Percentiles rank a stretch among this genome's conserved stretches.
Conservation (phyloP, 2,329 filamentous ascomycete species). For the Cryphonectria parasitica region DNA sequence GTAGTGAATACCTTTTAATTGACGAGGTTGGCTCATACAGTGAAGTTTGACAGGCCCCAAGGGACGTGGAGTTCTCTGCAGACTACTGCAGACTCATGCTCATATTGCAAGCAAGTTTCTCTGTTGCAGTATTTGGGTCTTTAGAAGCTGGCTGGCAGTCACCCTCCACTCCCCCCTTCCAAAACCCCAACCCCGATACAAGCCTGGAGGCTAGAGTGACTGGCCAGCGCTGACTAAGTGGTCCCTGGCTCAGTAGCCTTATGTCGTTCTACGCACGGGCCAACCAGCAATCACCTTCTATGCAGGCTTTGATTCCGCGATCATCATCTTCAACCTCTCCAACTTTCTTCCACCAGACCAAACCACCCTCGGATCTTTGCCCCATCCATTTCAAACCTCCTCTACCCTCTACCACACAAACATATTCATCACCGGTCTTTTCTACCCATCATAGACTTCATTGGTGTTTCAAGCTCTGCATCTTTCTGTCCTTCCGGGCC, state of each 20-base stretch:
- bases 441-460: background rate
- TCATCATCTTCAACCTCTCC: slow-evolving; percentile 7
- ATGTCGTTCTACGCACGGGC: slow-evolving; percentile 3
- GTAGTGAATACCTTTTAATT: background rate
- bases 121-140: background rate
- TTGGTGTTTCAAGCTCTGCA: background rate
- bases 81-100: background rate
- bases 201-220: background rate
- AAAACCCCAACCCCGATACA: too few species aligned
- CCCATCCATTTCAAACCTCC: background rate
- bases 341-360: slow-evolving; percentile 8
- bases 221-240: slow-evolving; percentile 3
- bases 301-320: slow-evolving; percentile 19
- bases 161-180: too few species aligned
- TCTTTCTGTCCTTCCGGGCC: background rate
- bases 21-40: slow-evolving; percentile 5
- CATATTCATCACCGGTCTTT: background rate
- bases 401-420: background rate
- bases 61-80: background rate
- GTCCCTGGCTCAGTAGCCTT: background rate
- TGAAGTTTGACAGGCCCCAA: background rate
- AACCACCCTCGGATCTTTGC: background rate
- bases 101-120: background rate
- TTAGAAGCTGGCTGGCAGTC: background rate
- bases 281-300: slow-evolving; percentile 7